Base-by-base conservation (phyloP, 345 rosid species). In the Citrus hindsii region DNA sequence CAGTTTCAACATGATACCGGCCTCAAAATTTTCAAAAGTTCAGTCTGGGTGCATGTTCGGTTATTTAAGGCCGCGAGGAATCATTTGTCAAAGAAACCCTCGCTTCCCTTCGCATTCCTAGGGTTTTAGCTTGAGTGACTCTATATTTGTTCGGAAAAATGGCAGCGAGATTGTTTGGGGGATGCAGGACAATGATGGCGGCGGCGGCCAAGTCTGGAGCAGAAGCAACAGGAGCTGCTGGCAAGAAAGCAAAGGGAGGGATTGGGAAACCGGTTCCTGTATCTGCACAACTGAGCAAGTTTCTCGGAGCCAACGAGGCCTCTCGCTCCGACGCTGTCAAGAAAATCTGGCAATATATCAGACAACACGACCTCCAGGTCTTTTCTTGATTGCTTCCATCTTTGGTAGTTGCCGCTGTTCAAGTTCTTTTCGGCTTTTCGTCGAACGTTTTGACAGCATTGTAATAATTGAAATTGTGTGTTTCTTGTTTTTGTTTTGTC, bases 301-400 rank as follows among this genome's bases (percentile, higher is more conserved):
- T 90, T 84, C 63, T 85, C 18, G 93, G 91, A 7, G 80, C 71
- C 53, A 78, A 55, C 25, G 87, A 88, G 76, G 84, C 81, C 69
- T 83, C 88, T 82, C 89, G 93, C 25, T 27, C 83, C 24, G 66
- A 82, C 1, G 90, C 86, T 8, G 84, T 84, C 71, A 88, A 88
- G 83, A 83, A 82, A 79, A 80, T 90, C 27, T 90, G 93, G 91
- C 82, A 73, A 42, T 75, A 87, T 22, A 77, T 90, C 75, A 88
- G 85, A 81, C 82, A 65, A 3, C 74, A 85, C 75, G 84, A 85
- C 32, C 88, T 90, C 69, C 90, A 90, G 93, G 93, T 88, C 4
- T 13, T 25, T 65, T 46, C 48, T 46, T 12, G 13, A 46, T 46
- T 10, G 6, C 7, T 10, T 68, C 3, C 35, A 2, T 6, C 30